A percentile compares a stretch with the other conserved stretches of the same genome.
phyloP scores from a whole-genome alignment of 495 filamentous ascomycete genomes.

The Tuber microsphaerosporum region DNA sequence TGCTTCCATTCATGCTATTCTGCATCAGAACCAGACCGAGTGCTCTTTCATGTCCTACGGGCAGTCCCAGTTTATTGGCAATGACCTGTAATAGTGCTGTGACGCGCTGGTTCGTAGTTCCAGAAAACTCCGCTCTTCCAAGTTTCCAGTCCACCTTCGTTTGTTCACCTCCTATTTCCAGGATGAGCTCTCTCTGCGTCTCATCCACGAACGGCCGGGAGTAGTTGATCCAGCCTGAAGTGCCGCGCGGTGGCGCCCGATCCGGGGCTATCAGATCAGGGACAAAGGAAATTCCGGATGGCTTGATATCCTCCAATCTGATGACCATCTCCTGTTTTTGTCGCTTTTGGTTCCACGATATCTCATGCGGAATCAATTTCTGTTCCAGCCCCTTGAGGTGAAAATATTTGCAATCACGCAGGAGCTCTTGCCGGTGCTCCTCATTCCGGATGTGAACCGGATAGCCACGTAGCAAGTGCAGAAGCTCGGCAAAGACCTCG shows the following conservation, averaged over 20 bases:
- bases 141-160: conserved; percentile 55
- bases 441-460: conserved; percentile 68
- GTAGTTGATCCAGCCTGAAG: conserved; percentile 62
- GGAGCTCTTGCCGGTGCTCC: conserved; percentile 67
- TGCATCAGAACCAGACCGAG: conserved; percentile 60
- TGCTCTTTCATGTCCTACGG: conserved; percentile 52
- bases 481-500: conserved; percentile 69
- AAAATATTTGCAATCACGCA: conserved; percentile 87
- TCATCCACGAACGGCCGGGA: conserved; percentile 77
- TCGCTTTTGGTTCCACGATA: conserved; percentile 65
- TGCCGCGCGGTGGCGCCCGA: conserved; percentile 4
- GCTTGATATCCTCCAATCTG: conserved; percentile 74
- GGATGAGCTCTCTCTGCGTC: conserved; percentile 60
- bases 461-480: conserved; percentile 86
- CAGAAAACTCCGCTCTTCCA: conserved; percentile 65
- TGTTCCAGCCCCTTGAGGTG: conserved; percentile 89
- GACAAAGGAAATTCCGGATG: conserved; percentile 66
- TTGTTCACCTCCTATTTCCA: conserved; percentile 67
- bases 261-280: conserved; percentile 42
- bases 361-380: conserved; percentile 68
- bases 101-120: conserved; percentile 59
- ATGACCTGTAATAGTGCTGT: conserved; percentile 69
- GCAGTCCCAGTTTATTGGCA: conserved; percentile 69
- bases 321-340: conserved; percentile 69
- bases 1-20: conserved; percentile 42